Base-by-base conservation (phyloP, 768 basidiomycete genomes). In the Leccinum incarnatum region DNA sequence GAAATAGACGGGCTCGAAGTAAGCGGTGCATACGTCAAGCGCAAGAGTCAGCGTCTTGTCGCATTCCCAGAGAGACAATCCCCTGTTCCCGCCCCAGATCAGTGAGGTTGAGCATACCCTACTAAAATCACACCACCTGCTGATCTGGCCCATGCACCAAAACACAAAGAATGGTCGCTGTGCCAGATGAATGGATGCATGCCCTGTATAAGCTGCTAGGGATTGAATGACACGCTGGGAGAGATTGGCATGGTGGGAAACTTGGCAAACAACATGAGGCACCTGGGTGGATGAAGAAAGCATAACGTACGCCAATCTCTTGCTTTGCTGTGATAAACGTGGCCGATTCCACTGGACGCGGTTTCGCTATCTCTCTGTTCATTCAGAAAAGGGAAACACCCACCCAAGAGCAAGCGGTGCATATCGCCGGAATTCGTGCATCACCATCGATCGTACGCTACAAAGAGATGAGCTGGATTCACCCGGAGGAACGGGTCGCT, bases 121-220 rank as follows among this genome's bases (percentile, higher is more conserved):
- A 17, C 48, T 21, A 51, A 36, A 15, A 34, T 47, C 48, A 55
- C 69, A 70, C 54, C 57, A 82, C 85, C 83, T 79, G 67, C 76
- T 78, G 54, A 89, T 80, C 71, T 89, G 86, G 21, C 80, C 79
- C 85, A 88, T 86, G 67, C 90, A 88, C 87, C 87, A 89, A 69
- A 87, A 87, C 23, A 83, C 77, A 67, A 83, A 87, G 67, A 86
- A 87, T 10, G 88, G 88, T 56, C 87, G 75, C 15, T 80, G 76
- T 3, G 82, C 74, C 23, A 90, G 70, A 32, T 78, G 69, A 59
- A 83, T 79, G 42, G 72, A 64, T 21, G 68, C 66, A 50, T 74
- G 68, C 3, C 85, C 86, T 9, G 88, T 88, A 61, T 89, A 79
- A 2, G 80, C 78, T 55, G 81, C 78, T 47, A 89, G 73, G 9